A percentile compares a stretch with the other conserved stretches of the same genome.
These are phyloP conservation scores for Fusarium secorum DNA, from an alignment of 2,329 filamentous ascomycete species.

Conservation along the genomic window DNA sequence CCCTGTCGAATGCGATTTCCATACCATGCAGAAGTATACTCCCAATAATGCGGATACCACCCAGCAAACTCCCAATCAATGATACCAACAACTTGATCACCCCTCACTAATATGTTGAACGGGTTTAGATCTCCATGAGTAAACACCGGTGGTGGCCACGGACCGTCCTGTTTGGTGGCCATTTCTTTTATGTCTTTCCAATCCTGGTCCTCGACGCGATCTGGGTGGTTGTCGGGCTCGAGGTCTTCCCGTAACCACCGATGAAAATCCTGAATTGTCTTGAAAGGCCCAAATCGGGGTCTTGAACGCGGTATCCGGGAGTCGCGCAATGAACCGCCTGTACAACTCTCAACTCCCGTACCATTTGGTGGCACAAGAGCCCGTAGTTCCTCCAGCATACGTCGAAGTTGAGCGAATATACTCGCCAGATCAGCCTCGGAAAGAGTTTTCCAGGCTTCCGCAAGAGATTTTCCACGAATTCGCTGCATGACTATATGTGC, in stretches of 20 bases:
- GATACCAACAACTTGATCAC: neutral
- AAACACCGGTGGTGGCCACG: neutral
- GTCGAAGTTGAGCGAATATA: conserved; percentile 35
- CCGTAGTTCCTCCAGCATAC: conserved; percentile 34
- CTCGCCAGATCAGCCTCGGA: conserved; percentile 7
- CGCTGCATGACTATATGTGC: conserved; percentile 58
- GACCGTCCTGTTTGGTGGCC: neutral
- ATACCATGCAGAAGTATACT: neutral
- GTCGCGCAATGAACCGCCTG: conserved; percentile 42
- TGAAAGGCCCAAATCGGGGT: conserved; percentile 45
- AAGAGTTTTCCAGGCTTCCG: conserved; percentile 16
- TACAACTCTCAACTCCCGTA: conserved; percentile 35
- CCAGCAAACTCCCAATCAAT: neutral
- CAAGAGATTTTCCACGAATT: conserved; percentile 37
- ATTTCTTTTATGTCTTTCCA: conserved; percentile 46
- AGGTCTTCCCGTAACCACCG: conserved; percentile 43
- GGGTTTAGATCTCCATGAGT: neutral
- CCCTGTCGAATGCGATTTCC: neutral
- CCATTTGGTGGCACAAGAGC: conserved; percentile 26
- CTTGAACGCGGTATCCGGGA: conserved; percentile 33
- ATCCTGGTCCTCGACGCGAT: conserved; percentile 31
- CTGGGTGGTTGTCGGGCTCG: conserved; percentile 28
- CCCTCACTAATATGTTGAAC: neutral
- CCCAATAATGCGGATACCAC: neutral
- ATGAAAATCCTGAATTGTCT: conserved; percentile 45